Evolutionary conservation across 192 early-diverging fungal genomes (phyloP).

Genomic region (Linderina pennispora): DNA sequence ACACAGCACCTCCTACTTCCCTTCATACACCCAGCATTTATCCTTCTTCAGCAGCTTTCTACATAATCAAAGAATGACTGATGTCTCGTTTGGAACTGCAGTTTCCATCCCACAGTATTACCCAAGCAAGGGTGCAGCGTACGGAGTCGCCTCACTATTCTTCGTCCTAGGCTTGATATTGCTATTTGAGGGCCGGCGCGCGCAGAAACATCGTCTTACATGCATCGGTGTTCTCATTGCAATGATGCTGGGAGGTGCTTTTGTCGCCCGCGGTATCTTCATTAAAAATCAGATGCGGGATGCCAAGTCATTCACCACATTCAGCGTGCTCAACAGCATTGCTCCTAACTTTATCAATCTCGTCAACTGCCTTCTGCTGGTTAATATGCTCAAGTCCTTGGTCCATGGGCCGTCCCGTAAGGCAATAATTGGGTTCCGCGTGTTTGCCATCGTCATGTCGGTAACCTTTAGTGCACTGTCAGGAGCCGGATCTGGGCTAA

Average conservation of each 20-base stretch:
- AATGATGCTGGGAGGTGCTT: constrained; percentile 9
- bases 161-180: constrained; percentile 1
- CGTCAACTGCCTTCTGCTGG: constrained; percentile 5
- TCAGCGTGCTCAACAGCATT: constrained; percentile 5
- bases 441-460: background rate
- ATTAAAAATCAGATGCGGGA: background rate
- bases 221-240: constrained; percentile 2
- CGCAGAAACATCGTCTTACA: constrained; percentile 1
- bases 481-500: constrained; percentile 1
- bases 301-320: background rate
- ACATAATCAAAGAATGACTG: too few species aligned
- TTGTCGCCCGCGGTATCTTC: constrained; percentile 8
- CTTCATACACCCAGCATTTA: too few species aligned
- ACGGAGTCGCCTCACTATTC: constrained; percentile 5
- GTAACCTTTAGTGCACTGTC: constrained; percentile 9
- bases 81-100: too few species aligned
- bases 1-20: too few species aligned
- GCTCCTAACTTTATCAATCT: constrained; percentile 11
- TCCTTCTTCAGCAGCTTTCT: too few species aligned
- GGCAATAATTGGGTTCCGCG: background rate
- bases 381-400: constrained; percentile 1
- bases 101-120: constrained; percentile 2
- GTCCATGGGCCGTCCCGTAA: background rate
- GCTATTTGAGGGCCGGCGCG: background rate
- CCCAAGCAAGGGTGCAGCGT: constrained; percentile 10